A percentile compares a stretch with the other conserved stretches of the same genome.
Evolutionary conservation across 306 rosid species (phyloP).

Genomic region (Phaseolus lunatus): DNA sequence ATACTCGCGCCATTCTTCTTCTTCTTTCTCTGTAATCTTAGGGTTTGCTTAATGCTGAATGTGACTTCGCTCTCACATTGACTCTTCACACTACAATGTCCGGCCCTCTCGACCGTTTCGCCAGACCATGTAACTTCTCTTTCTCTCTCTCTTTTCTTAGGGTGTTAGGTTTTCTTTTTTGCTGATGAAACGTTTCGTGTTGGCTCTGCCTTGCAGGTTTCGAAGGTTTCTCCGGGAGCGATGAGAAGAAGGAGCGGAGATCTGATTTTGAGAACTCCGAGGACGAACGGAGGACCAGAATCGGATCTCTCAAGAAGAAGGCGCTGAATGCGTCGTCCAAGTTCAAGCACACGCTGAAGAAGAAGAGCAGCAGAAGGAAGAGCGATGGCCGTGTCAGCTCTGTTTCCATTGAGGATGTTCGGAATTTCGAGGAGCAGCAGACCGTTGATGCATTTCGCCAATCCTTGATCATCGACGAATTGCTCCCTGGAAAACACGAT

Average conservation of each 20-base stretch:
- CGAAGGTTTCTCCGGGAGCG: slow-evolving; percentile 95
- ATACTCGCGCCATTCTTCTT: not conserved
- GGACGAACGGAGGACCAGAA: slow-evolving; percentile 91
- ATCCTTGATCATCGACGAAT: slow-evolving; percentile 72
- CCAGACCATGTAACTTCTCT: slow-evolving; percentile 77
- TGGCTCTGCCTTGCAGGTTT: slow-evolving; percentile 62
- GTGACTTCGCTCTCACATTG: slow-evolving; percentile 39
- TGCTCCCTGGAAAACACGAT: slow-evolving; percentile 82
- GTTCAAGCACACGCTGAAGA: slow-evolving; percentile 87
- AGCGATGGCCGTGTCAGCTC: slow-evolving; percentile 93
- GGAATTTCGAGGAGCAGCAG: slow-evolving; percentile 85
- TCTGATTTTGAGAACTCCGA: slow-evolving; percentile 95
- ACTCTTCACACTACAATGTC: slow-evolving; percentile 59
- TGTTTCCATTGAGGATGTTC: slow-evolving; percentile 93
- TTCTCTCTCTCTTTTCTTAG: not conserved
- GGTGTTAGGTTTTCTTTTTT: not conserved
- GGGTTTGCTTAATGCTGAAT: slow-evolving; percentile 53
- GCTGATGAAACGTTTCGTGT: not conserved
- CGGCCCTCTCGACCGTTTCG: slow-evolving; percentile 78
- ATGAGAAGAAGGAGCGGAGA: slow-evolving; percentile 85
- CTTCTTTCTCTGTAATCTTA: slow-evolving; percentile 14
- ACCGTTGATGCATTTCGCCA: slow-evolving; percentile 88
- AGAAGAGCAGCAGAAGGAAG: slow-evolving; percentile 81
- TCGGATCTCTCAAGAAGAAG: slow-evolving; percentile 92
- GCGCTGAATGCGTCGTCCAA: slow-evolving; percentile 94